Evolutionary conservation across 1,284 basidiomycete species (phyloP).

Genomic region (Rhodotorula sp.): DNA sequence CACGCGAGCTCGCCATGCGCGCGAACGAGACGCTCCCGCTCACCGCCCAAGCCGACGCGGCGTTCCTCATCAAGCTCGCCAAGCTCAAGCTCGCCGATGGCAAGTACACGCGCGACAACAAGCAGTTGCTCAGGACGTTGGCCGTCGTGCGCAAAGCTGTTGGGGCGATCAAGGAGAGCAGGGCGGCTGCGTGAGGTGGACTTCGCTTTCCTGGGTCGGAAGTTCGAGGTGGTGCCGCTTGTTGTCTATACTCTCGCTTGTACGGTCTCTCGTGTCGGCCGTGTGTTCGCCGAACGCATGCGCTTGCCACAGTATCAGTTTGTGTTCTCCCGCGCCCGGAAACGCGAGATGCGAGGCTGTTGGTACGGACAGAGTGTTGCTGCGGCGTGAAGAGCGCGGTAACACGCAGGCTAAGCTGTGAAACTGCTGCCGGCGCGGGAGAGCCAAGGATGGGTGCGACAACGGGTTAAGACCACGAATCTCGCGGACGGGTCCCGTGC

Average conservation of each 20-base stretch:
- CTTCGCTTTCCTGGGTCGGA: no score
- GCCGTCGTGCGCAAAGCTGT: slow-evolving; percentile 13
- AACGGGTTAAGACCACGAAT: not conserved
- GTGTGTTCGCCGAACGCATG: no score
- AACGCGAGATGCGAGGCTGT: no score
- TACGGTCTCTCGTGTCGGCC: not conserved
- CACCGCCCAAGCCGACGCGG: slow-evolving; percentile 80
- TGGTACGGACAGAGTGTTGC: no score
- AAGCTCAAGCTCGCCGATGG: slow-evolving; percentile 2
- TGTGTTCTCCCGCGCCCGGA: no score
- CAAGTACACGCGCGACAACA: slow-evolving; percentile 1
- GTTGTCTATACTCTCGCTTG: not conserved
- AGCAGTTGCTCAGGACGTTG: slow-evolving; percentile 26
- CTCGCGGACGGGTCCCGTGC: no score
- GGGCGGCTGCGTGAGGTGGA: not conserved
- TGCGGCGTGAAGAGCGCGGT: no score
- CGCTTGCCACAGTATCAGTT: no score
- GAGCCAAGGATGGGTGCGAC: no score
- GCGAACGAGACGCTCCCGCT: slow-evolving; percentile 65
- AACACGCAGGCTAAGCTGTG: no score
- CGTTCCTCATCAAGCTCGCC: slow-evolving; percentile 57
- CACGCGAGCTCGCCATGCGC: slow-evolving; percentile 64
- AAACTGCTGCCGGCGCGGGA: no score
- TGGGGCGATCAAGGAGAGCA: not conserved
- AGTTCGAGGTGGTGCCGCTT: not conserved